Evolutionary conservation across 495 filamentous ascomycete species (phyloP).

Genomic region (Aeminium ludgeri): DNA sequence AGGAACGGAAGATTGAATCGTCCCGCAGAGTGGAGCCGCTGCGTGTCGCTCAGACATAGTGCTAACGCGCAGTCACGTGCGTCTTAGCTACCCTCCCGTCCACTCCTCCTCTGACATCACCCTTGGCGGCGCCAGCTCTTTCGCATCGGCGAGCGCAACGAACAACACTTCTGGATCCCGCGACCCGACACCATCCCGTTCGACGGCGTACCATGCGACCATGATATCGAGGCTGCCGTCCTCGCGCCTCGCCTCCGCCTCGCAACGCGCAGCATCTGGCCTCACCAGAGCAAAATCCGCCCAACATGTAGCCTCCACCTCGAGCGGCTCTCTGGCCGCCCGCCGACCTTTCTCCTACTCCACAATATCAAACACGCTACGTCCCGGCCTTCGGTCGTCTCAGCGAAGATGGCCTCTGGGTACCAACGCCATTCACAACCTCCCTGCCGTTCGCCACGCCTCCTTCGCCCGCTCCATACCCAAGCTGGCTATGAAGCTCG

Average conservation of each 20-base stretch:
- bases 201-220: conserved; percentile 5
- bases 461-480: conserved; percentile 81
- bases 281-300: neutral
- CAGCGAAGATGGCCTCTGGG: conserved; percentile 59
- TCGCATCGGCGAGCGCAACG: too few relatives aligned
- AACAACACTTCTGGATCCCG: too few relatives aligned
- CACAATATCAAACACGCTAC: neutral
- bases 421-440: conserved; percentile 63
- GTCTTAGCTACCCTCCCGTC: too few relatives aligned
- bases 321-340: conserved; percentile 3
- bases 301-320: conserved; percentile 6
- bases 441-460: conserved; percentile 64
- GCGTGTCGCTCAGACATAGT: too few relatives aligned
- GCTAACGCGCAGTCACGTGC: too few relatives aligned
- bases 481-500: conserved; percentile 72
- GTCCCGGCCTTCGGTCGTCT: neutral
- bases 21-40: too few relatives aligned
- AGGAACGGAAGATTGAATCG: too few relatives aligned
- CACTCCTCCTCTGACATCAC: too few relatives aligned
- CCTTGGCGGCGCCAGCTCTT: too few relatives aligned
- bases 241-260: conserved; percentile 10
- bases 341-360: conserved; percentile 3
- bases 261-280: neutral
- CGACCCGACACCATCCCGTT: neutral
- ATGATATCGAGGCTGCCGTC: conserved; percentile 16